These are phyloP conservation scores for Parastagonospora nodorum DNA, from an alignment of 2,329 filamentous ascomycete genomes.

Conservation along the genomic window DNA sequence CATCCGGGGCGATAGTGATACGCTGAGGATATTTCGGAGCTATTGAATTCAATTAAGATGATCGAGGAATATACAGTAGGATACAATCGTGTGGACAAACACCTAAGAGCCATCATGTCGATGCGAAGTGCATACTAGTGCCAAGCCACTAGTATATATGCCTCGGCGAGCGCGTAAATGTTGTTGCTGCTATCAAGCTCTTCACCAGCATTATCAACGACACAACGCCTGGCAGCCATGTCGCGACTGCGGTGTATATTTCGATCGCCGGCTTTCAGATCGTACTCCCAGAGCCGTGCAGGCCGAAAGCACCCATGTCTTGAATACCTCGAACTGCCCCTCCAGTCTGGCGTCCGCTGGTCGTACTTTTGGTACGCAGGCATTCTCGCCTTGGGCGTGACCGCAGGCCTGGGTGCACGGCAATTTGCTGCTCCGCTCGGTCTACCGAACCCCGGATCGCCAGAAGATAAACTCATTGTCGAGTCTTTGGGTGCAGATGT, in stretches of 20 bases:
- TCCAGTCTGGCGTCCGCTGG: constrained; percentile 31
- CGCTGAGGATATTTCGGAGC: neutral
- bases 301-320: constrained; percentile 4
- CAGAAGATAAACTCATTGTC: constrained; percentile 36
- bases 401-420: constrained; percentile 28
- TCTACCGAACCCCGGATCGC: constrained; percentile 31
- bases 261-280: constrained; percentile 9
- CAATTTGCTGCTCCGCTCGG: constrained; percentile 33
- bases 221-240: constrained; percentile 14
- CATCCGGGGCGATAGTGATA: constrained; percentile 3
- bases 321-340: constrained; percentile 13
- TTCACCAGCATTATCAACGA: neutral
- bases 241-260: constrained; percentile 22
- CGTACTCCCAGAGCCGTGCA: constrained; percentile 2
- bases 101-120: neutral
- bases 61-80: no score
- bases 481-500: constrained; percentile 30
- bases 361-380: constrained; percentile 41
- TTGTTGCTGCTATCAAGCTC: no score
- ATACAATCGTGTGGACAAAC: no score
- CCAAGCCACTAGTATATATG: constrained; percentile 29
- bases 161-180: constrained; percentile 20
- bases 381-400: constrained; percentile 30
- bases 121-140: neutral
- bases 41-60: neutral